Conservation (phyloP, 768 basidiomycete species). For the Termitomyces sp. region DNA sequence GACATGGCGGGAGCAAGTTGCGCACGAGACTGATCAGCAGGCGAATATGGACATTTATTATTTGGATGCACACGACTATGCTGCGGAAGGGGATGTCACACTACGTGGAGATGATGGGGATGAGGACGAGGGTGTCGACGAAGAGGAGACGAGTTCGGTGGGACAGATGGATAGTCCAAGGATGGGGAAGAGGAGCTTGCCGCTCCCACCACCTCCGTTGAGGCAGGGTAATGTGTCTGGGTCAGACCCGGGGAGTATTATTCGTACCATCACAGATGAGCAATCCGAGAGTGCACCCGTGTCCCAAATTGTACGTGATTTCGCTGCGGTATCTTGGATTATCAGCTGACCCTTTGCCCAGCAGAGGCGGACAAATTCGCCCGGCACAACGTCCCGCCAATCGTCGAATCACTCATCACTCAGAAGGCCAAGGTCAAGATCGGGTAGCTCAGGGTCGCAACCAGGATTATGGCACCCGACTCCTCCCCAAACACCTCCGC, state of each 20-base stretch:
- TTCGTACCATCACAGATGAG: constrained; percentile 13
- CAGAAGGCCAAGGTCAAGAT: neutral
- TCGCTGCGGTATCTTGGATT: neutral
- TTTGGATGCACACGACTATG: constrained; percentile 31
- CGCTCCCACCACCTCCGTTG: constrained; percentile 1
- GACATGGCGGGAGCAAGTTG: constrained; percentile 52
- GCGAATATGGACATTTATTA: constrained; percentile 44
- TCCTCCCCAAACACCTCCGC: constrained; percentile 18
- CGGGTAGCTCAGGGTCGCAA: neutral
- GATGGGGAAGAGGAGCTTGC: constrained; percentile 1
- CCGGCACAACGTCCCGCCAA: neutral
- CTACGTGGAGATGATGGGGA: constrained; percentile 8
- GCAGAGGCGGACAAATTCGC: constrained; percentile 1
- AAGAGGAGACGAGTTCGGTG: neutral
- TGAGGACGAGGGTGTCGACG: constrained; percentile 12
- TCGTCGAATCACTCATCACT: constrained; percentile 7
- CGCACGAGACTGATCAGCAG: constrained; percentile 28
- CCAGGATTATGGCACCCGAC: constrained; percentile 15
- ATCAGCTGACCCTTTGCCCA: neutral
- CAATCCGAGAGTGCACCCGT: constrained; percentile 1
- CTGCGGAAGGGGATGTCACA: constrained; percentile 4
- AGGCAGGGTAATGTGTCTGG: neutral
- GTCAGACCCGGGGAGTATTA: constrained; percentile 6
- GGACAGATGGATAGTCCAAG: constrained; percentile 3
- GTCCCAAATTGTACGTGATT: neutral